Conservation (phyloP, 306 rosid species). For the Erythrophleum fordii region DNA sequence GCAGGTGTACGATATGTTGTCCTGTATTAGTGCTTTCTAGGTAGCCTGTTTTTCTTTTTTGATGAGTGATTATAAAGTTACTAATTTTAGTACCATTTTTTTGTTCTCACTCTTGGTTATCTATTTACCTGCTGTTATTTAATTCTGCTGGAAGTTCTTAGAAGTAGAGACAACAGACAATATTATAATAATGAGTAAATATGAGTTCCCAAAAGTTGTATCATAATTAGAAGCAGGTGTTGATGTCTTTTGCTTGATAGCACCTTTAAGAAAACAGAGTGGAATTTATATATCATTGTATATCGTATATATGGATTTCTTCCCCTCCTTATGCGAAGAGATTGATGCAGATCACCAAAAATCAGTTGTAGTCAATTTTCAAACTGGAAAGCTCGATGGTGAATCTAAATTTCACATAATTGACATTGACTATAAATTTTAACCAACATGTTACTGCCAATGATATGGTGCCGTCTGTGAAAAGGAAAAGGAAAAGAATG, state of each 20-base stretch:
- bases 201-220: background rate
- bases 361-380: too few relatives aligned
- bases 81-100: background rate
- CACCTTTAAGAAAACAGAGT: background rate
- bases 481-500: too few relatives aligned
- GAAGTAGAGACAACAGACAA: background rate
- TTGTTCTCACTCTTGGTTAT: background rate
- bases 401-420: too few relatives aligned
- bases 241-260: background rate
- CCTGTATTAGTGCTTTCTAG: background rate
- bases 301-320: too few relatives aligned
- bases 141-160: background rate
- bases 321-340: too few relatives aligned
- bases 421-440: too few relatives aligned
- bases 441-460: too few relatives aligned
- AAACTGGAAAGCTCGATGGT: too few relatives aligned
- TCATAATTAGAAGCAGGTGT: background rate
- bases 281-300: background rate
- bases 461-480: too few relatives aligned
- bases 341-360: too few relatives aligned
- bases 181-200: background rate
- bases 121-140: background rate
- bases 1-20: background rate
- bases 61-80: background rate
- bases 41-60: background rate